Percentiles rank a stretch among this genome's conserved stretches.
Evolutionary conservation across 768 basidiomycete species (phyloP).

Genomic region (Tricholoma flavovirens): DNA sequence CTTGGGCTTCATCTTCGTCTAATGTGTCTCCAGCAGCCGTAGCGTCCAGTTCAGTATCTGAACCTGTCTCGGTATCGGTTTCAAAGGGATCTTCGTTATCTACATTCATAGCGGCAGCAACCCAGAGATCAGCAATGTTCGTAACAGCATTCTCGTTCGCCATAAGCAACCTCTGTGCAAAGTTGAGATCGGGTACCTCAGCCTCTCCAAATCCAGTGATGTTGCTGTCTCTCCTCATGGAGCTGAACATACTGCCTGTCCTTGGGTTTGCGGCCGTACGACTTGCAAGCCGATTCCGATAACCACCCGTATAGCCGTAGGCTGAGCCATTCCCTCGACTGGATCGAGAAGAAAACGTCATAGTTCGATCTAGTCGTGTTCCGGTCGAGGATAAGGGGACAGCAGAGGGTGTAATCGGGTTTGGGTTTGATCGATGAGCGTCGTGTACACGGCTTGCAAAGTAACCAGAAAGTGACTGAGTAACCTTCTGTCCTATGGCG

Average conservation of each 20-base stretch:
- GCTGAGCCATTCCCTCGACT: constrained; percentile 70
- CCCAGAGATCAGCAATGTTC: constrained; percentile 95
- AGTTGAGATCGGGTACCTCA: constrained; percentile 57
- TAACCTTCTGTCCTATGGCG: constrained; percentile 43
- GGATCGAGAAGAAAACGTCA: constrained; percentile 49
- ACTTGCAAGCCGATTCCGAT: constrained; percentile 51
- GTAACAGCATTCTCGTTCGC: constrained; percentile 95
- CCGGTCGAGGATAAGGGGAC: constrained; percentile 40
- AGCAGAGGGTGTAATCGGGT: constrained; percentile 29
- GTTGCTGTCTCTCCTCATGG: constrained; percentile 45
- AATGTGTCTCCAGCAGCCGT: constrained; percentile 20
- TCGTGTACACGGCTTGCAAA: constrained; percentile 50
- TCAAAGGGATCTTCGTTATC: constrained; percentile 85
- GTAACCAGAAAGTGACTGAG: constrained; percentile 52
- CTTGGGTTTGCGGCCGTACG: constrained; percentile 37
- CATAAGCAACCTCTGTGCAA: constrained; percentile 82
- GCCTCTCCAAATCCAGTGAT: constrained; percentile 40
- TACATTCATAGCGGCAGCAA: constrained; percentile 92
- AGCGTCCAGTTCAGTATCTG: constrained; percentile 24
- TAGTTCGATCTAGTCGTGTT: constrained; percentile 37
- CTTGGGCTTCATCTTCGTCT: constrained; percentile 27
- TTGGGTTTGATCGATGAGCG: constrained; percentile 20
- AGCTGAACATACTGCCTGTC: constrained; percentile 51
- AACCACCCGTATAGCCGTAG: constrained; percentile 65
- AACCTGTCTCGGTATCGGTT: constrained; percentile 41